phyloP scores from a whole-genome alignment of 1,284 basidiomycete genomes.

The Stygiomarasmius scandens region DNA sequence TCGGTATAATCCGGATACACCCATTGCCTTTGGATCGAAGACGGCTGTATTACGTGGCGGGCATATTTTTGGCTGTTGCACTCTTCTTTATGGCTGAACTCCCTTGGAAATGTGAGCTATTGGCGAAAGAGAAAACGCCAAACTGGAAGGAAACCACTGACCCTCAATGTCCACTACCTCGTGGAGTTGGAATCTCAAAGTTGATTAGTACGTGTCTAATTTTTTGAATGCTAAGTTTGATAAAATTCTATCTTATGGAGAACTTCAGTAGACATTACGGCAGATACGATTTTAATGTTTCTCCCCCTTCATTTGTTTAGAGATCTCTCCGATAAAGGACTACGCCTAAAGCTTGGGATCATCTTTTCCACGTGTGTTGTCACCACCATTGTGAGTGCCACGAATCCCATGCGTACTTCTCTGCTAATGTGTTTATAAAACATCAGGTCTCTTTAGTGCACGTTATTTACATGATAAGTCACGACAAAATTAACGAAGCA shows the following conservation, averaged over 20 bases:
- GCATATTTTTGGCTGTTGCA: conserved; percentile 34
- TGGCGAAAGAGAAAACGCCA: conserved; percentile 10
- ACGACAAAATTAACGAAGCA: conserved; percentile 33
- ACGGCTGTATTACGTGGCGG: conserved; percentile 30
- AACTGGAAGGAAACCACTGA: conserved; percentile 35
- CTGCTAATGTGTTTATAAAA: no score
- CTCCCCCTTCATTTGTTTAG: conserved; percentile 38
- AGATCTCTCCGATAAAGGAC: conserved; percentile 32
- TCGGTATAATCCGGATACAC: conserved; percentile 50
- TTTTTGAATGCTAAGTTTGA: no score
- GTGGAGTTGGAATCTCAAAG: conserved; percentile 41
- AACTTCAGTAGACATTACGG: conserved; percentile 38
- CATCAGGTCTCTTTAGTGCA: conserved; percentile 44
- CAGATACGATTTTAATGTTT: conserved; percentile 39
- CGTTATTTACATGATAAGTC: conserved; percentile 36
- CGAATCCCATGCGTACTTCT: no score
- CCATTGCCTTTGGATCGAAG: conserved; percentile 29
- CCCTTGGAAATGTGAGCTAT: conserved; percentile 42
- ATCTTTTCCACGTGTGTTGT: conserved; percentile 44
- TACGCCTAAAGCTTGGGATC: conserved; percentile 37
- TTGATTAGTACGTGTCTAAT: conserved; percentile 40
- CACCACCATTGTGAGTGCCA: conserved; percentile 30
- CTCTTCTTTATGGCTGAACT: conserved; percentile 38
- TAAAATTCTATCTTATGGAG: background rate
- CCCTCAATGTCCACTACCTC: conserved; percentile 40